Base-by-base conservation (phyloP, 1,139 yeast species). In the Hyphopichia burtonii region DNA sequence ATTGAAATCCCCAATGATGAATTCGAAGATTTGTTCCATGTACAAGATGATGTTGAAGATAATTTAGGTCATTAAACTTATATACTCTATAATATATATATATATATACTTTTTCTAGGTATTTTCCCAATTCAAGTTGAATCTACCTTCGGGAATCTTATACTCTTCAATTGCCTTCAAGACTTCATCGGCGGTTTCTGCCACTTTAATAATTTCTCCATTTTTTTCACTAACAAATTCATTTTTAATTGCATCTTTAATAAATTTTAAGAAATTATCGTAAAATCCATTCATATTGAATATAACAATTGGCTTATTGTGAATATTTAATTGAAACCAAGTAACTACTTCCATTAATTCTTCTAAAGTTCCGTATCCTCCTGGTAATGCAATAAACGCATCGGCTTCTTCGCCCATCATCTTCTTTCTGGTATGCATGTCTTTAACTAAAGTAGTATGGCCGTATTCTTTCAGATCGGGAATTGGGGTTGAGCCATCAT, bases 301-400 rank as follows among this genome's bases (percentile, higher is more conserved):
- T 38, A 89, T 61, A 16, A 89, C 83, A 53, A 89, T 80, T 15
- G 96, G 96, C 61, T 85, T 84, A 50, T 73, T 68, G 64, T 89
- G 96, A 51, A 89, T 89, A 34, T 90, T 93, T 54, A 89, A 74
- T 68, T 89, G 96, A 46, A 83, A 82, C 70, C 96, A 89, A 4
- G 96, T 89, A 41, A 86, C 85, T 43, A 88, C 85, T 67, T 89
- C 96, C 83, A 89, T 83, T 49, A 89, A 73, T 65, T 89, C 96
- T 65, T 89, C 96, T 56, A 88, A 68, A 4, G 96, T 88, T 41
- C 96, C 96, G 60, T 83, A 88, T 11, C 96, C 96, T 47, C 96
- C 96, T 15, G 96, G 96, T 66, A 89, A 72, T 1, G 96, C 96
- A 40, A 89, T 79, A 61, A 89, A 89, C 0, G 94, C 96, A 52